These are phyloP conservation scores for Yamadazyma kanchanaburiensis DNA, from an alignment of 1,139 yeast genomes.

Conservation along the genomic window DNA sequence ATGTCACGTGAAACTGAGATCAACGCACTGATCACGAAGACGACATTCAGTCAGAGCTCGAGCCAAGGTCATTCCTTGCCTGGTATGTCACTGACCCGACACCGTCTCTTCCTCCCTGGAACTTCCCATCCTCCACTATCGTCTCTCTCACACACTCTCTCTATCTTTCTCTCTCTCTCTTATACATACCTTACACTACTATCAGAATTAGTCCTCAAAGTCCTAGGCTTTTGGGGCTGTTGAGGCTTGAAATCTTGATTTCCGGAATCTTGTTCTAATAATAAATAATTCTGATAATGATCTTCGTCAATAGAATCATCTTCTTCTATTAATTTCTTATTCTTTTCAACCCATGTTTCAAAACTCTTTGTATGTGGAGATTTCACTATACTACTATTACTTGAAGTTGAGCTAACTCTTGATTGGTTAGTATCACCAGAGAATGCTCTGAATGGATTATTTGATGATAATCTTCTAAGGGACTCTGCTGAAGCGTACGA, in stretches of 20 bases:
- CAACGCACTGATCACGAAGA: no score
- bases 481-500: slow-evolving; percentile 34
- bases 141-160: no score
- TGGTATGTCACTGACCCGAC: no score
- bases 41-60: no score
- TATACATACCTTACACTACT: slow-evolving; percentile 35
- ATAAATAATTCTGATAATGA: slow-evolving; percentile 11
- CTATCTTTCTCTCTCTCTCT: slow-evolving; percentile 1
- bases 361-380: slow-evolving; percentile 29
- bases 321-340: slow-evolving; percentile 39
- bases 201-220: slow-evolving; percentile 26
- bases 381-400: slow-evolving; percentile 11
- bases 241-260: slow-evolving; percentile 14
- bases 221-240: slow-evolving; percentile 12
- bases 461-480: slow-evolving; percentile 46
- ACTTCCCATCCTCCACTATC: no score
- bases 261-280: slow-evolving; percentile 9
- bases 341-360: slow-evolving; percentile 52
- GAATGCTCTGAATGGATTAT: slow-evolving; percentile 52
- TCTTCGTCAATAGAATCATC: slow-evolving; percentile 41
- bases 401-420: slow-evolving; percentile 11
- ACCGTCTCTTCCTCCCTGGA: no score
- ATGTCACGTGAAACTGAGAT: no score
- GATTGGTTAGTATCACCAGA: slow-evolving; percentile 3
- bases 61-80: no score